A percentile compares a stretch with the other conserved stretches of the same genome.
Evolutionary conservation across 345 rosid genomes (phyloP).

Genomic region (Eucalyptus leucophloia): DNA sequence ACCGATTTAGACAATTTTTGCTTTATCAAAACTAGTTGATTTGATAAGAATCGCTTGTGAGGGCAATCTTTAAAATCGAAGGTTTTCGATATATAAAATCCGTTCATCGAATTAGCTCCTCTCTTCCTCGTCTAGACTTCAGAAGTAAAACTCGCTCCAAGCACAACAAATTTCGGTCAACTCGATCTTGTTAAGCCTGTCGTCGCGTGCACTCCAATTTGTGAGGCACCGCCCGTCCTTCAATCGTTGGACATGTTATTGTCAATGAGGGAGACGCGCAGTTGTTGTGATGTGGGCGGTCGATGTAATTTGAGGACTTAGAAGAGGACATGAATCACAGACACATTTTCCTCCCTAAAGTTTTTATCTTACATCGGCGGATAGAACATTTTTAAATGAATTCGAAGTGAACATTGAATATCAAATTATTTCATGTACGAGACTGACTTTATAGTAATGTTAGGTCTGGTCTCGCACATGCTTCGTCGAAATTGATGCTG

Average conservation of each 20-base stretch:
- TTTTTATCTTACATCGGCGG: not conserved
- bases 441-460: not conserved
- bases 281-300: not conserved
- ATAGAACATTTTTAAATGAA: not conserved
- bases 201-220: not conserved
- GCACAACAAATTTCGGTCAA: not conserved
- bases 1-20: not conserved
- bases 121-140: not conserved
- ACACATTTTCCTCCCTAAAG: not conserved
- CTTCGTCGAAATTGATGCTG: not conserved
- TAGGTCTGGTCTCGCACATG: not conserved
- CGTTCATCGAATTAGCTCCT: not conserved
- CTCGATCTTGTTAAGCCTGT: not conserved
- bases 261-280: not conserved
- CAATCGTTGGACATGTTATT: not conserved
- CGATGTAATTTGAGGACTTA: not conserved
- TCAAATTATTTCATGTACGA: not conserved
- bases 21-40: not conserved
- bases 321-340: not conserved
- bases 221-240: not conserved
- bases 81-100: not conserved
- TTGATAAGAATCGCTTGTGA: not conserved
- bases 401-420: not conserved
- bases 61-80: not conserved
- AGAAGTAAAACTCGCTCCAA: not conserved